Percentiles rank a stretch among this genome's conserved stretches.
phyloP scores from a whole-genome alignment of 495 filamentous ascomycete genomes.

The Hypoxylon crocopeplum region DNA sequence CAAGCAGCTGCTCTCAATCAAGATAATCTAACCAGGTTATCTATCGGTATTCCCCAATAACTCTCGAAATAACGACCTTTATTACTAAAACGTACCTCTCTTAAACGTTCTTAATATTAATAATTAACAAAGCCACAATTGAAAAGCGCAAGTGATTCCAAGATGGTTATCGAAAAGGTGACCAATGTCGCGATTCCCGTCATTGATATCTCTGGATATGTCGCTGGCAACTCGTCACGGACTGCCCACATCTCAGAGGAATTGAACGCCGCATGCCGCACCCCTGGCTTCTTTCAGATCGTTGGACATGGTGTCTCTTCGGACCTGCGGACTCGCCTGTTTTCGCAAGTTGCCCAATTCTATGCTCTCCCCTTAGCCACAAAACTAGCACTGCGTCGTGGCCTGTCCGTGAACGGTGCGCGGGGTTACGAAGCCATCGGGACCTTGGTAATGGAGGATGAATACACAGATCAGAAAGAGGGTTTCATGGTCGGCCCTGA shows the following conservation, averaged over 20 bases:
- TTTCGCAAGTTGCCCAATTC: slow-evolving; percentile 24
- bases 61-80: too few species aligned
- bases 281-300: slow-evolving; percentile 65
- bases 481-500: slow-evolving; percentile 43
- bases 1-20: too few species aligned
- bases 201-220: slow-evolving; percentile 39
- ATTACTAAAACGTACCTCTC: too few species aligned
- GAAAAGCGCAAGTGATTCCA: not conserved
- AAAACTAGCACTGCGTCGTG: slow-evolving; percentile 22
- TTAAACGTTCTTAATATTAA: not conserved
- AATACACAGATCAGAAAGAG: slow-evolving; percentile 34
- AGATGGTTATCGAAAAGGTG: slow-evolving; percentile 10
- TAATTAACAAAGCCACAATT: too few species aligned
- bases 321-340: slow-evolving; percentile 33
- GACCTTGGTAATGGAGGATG: slow-evolving; percentile 35
- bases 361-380: slow-evolving; percentile 27
- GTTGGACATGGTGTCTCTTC: slow-evolving; percentile 50
- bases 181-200: slow-evolving; percentile 28
- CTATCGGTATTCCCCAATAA: too few species aligned
- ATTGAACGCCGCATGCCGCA: slow-evolving; percentile 56
- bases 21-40: too few species aligned
- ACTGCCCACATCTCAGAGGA: slow-evolving; percentile 26
- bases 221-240: slow-evolving; percentile 16
- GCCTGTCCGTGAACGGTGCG: slow-evolving; percentile 27
- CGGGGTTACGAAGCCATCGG: slow-evolving; percentile 39